Conservation (phyloP, 148 eudicot genomes). For the Chenopodium formosanum region DNA sequence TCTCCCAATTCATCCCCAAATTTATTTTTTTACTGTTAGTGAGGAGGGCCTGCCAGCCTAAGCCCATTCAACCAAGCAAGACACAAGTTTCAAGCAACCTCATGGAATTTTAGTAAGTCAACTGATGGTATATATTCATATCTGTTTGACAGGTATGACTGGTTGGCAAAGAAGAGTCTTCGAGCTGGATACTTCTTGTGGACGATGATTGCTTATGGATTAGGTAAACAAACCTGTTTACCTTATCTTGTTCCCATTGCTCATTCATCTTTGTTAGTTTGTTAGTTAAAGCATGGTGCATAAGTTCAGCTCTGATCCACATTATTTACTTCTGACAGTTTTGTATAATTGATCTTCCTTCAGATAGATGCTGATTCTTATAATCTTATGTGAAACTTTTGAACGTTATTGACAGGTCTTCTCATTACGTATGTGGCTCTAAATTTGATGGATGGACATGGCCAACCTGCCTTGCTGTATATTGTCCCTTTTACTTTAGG, state of each 20-base stretch:
- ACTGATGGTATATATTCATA: background rate
- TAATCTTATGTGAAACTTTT: background rate
- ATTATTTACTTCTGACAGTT: background rate
- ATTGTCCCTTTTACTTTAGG: conserved; percentile 80
- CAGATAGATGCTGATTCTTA: background rate
- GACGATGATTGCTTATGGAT: conserved; percentile 80
- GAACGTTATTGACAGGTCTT: conserved; percentile 51
- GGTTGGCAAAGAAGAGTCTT: conserved; percentile 73
- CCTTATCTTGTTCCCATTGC: background rate
- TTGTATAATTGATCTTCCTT: background rate
- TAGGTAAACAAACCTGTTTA: conserved; percentile 43
- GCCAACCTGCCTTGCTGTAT: conserved; percentile 87
- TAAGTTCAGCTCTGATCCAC: background rate
- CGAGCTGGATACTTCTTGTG: conserved; percentile 82
- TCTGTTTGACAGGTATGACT: conserved; percentile 63
- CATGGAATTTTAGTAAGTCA: background rate
- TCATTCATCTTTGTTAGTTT: background rate
- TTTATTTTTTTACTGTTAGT: background rate
- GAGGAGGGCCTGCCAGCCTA: background rate
- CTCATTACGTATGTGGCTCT: conserved; percentile 74
- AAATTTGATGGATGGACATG: conserved; percentile 88
- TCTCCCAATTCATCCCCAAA: background rate
- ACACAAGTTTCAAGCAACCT: background rate
- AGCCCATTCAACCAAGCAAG: background rate
- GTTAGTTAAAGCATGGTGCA: background rate